A percentile compares a stretch with the other conserved stretches of the same genome.
These are phyloP conservation scores for Thelephora aurantiotincta DNA, from an alignment of 768 basidiomycete species.

Conservation along the genomic window DNA sequence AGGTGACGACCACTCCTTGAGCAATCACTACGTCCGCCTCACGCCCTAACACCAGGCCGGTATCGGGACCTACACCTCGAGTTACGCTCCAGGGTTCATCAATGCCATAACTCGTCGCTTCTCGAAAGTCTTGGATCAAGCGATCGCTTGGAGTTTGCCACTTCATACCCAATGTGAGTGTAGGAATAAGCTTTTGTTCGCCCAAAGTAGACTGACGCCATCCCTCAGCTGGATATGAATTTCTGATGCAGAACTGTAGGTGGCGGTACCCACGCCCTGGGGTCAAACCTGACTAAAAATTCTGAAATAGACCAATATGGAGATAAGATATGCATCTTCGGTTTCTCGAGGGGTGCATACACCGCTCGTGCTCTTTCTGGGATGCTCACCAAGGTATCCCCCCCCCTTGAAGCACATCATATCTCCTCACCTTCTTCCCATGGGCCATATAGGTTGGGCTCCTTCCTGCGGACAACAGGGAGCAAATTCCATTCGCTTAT, in stretches of 20 bases:
- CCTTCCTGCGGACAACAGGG: constrained; percentile 16
- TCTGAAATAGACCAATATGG: constrained; percentile 23
- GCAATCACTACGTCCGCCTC: background rate
- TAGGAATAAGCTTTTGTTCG: background rate
- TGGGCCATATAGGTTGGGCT: constrained; percentile 9
- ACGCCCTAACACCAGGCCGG: constrained; percentile 24
- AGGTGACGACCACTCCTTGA: constrained; percentile 17
- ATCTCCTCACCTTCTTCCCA: background rate
- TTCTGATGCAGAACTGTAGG: constrained; percentile 45
- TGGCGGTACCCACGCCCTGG: background rate
- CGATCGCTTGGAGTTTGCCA: constrained; percentile 34
- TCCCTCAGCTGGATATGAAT: constrained; percentile 36
- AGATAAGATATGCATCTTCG: constrained; percentile 49
- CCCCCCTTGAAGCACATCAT: background rate
- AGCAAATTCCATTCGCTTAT: constrained; percentile 46
- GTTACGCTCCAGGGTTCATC: constrained; percentile 29
- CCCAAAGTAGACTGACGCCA: background rate
- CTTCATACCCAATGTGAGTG: constrained; percentile 31
- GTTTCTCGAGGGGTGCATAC: constrained; percentile 52
- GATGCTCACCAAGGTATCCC: constrained; percentile 36
- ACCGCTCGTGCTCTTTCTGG: constrained; percentile 37
- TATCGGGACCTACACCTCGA: constrained; percentile 37
- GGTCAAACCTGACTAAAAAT: background rate
- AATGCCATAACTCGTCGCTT: constrained; percentile 18
- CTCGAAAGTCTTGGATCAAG: constrained; percentile 30